These are phyloP conservation scores for Raffaelea ambrosiae DNA, from an alignment of 2,329 filamentous ascomycete genomes.

Conservation along the genomic window DNA sequence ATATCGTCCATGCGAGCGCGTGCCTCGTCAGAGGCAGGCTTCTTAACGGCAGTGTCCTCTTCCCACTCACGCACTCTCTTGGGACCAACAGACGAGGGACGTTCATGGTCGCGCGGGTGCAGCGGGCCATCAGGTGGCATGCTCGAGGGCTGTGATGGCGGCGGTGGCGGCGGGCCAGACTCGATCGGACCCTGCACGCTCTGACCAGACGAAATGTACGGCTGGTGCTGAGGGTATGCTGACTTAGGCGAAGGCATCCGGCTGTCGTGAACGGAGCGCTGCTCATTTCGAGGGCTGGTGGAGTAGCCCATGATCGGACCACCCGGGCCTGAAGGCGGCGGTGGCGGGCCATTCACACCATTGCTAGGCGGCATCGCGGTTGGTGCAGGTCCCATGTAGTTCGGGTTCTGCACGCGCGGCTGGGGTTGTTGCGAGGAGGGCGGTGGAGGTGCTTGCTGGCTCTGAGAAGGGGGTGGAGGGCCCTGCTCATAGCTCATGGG, in stretches of 20 bases:
- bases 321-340: slow-evolving; percentile 39
- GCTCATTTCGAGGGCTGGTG: slow-evolving; percentile 74
- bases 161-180: slow-evolving; percentile 46
- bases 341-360: slow-evolving; percentile 35
- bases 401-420: slow-evolving; percentile 49
- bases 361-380: slow-evolving; percentile 29
- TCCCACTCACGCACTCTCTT: slow-evolving; percentile 95
- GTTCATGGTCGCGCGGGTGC: slow-evolving; percentile 52
- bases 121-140: slow-evolving; percentile 59
- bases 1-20: slow-evolving; percentile 81
- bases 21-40: slow-evolving; percentile 80
- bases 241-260: slow-evolving; percentile 88
- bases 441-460: slow-evolving; percentile 21
- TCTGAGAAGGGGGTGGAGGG: slow-evolving; percentile 41
- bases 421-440: slow-evolving; percentile 33
- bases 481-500: slow-evolving; percentile 44
- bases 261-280: slow-evolving; percentile 73
- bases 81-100: slow-evolving; percentile 69
- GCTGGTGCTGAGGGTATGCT: slow-evolving; percentile 69
- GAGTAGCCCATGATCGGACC: slow-evolving; percentile 50
- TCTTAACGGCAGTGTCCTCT: slow-evolving; percentile 69
- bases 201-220: slow-evolving; percentile 65
- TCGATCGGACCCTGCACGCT: slow-evolving; percentile 55
- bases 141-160: slow-evolving; percentile 26
- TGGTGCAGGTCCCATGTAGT: slow-evolving; percentile 47